Evolutionary conservation across 306 rosid genomes (phyloP).

Genomic region (Prinsepia uniflora): DNA sequence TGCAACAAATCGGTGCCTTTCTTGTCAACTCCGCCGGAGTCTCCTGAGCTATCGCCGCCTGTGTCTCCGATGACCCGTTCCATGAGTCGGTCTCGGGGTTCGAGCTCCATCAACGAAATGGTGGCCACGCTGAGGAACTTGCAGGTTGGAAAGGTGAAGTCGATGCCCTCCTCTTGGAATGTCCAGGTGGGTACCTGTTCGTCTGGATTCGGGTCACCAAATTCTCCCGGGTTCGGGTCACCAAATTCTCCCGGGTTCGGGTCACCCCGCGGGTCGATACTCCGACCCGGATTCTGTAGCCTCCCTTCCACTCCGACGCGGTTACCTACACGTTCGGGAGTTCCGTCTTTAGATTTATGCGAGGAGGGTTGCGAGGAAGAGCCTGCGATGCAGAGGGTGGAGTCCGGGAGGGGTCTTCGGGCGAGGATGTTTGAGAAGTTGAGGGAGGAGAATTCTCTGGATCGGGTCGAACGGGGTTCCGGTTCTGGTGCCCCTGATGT

Average conservation of each 20-base stretch:
- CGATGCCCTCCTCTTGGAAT: constrained; percentile 50
- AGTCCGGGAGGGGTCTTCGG: constrained; percentile 76
- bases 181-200: constrained; percentile 47
- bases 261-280: constrained; percentile 60
- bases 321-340: constrained; percentile 38
- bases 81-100: constrained; percentile 52
- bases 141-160: constrained; percentile 66
- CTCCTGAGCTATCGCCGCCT: constrained; percentile 75
- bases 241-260: constrained; percentile 49
- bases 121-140: constrained; percentile 60
- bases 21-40: constrained; percentile 40
- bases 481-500: constrained; percentile 57
- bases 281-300: constrained; percentile 73
- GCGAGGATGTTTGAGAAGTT: constrained; percentile 76
- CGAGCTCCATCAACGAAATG: constrained; percentile 54
- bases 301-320: constrained; percentile 74
- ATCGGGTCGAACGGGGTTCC: constrained; percentile 26
- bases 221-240: no score
- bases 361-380: constrained; percentile 61
- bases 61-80: constrained; percentile 58
- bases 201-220: constrained; percentile 36
- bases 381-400: constrained; percentile 89
- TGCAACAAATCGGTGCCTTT: constrained; percentile 35
- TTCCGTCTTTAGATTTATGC: constrained; percentile 40
- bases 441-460: constrained; percentile 69